Base-by-base conservation (phyloP, 2,329 filamentous ascomycete species). In the Ophiocordyceps sinensis region DNA sequence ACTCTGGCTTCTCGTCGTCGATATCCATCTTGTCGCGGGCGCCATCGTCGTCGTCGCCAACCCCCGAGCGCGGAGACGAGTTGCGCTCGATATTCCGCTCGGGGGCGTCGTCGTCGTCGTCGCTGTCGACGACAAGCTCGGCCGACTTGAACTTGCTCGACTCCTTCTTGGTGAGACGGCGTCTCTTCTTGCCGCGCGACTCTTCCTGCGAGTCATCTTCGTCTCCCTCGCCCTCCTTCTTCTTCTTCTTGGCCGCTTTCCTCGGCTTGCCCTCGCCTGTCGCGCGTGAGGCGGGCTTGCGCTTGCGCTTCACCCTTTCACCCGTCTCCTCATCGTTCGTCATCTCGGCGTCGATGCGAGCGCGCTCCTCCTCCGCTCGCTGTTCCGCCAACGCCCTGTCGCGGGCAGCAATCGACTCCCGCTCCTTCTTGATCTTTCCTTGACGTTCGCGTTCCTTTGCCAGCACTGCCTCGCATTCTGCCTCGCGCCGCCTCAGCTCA, bases 271-370 rank as follows among this genome's bases (percentile, higher is more conserved):
- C 58, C 49, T 65, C 65, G 35, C 59, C 57, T 29, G 57, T 29
- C 41, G 56, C 34, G 47, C 66, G 53, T 1, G 62, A 54, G 5
- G 60, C 65, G 11, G 63, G 51, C 62, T 65, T 80, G 61, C 82
- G 84, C 69, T 87, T 88, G 44, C 84, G 73, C 67, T 85, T 86
- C 42, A 85, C 71, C 56, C 77, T 79, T 39, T 91, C 84, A 30
- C 85, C 86, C 3, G 84, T 89, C 61, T 93, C 86, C 29, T 71
- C 74, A 55, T 93, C 86, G 0, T 78, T 83, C 0, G 84, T 91
- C 61, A 84, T 73, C 53, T 94, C 87, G 3, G 85, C 85, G 38
- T 82, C 82, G 48, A 48, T 38, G 14, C 52, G 55, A 30, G 43
- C 43, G 9, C 55, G 54, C 43, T 60, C 57, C 43, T 61, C 58